These are phyloP conservation scores for Mycena metata DNA, from an alignment of 768 basidiomycete genomes.

Conservation along the genomic window DNA sequence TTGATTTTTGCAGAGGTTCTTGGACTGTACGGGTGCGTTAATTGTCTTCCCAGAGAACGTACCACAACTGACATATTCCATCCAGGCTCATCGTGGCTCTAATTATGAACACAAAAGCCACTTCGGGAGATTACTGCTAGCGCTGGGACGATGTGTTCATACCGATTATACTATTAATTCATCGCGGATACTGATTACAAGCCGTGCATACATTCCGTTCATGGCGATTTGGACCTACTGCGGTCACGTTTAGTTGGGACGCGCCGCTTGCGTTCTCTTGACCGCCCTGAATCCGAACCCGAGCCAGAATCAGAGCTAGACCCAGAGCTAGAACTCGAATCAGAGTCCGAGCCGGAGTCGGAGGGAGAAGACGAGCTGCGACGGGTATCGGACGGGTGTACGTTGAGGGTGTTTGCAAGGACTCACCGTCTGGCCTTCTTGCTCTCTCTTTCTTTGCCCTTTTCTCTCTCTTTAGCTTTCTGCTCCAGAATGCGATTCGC, in stretches of 20 bases:
- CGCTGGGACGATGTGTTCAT: constrained; percentile 45
- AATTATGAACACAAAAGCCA: constrained; percentile 88
- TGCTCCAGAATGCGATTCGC: constrained; percentile 87
- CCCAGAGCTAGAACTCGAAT: constrained; percentile 45
- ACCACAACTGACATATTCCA: constrained; percentile 41
- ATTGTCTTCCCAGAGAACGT: not conserved
- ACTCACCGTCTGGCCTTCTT: constrained; percentile 55
- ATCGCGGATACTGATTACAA: constrained; percentile 35
- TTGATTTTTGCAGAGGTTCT: constrained; percentile 94
- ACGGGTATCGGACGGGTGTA: constrained; percentile 11
- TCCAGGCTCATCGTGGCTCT: constrained; percentile 86
- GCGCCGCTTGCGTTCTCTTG: constrained; percentile 61
- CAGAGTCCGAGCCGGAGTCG: constrained; percentile 57
- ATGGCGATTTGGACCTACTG: constrained; percentile 38
- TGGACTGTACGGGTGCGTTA: constrained; percentile 84
- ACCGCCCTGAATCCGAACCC: constrained; percentile 53
- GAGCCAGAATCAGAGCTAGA: constrained; percentile 57
- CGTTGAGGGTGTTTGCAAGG: not conserved
- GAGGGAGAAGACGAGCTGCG: constrained; percentile 53
- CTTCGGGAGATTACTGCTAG: constrained; percentile 54
- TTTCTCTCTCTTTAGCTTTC: constrained; percentile 82
- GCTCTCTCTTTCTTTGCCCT: constrained; percentile 52
- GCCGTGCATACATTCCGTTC: constrained; percentile 6
- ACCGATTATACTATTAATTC: constrained; percentile 38
- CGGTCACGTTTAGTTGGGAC: constrained; percentile 44